Base-by-base conservation (phyloP, 768 basidiomycete species). In the Lactifluus subvellereus region DNA sequence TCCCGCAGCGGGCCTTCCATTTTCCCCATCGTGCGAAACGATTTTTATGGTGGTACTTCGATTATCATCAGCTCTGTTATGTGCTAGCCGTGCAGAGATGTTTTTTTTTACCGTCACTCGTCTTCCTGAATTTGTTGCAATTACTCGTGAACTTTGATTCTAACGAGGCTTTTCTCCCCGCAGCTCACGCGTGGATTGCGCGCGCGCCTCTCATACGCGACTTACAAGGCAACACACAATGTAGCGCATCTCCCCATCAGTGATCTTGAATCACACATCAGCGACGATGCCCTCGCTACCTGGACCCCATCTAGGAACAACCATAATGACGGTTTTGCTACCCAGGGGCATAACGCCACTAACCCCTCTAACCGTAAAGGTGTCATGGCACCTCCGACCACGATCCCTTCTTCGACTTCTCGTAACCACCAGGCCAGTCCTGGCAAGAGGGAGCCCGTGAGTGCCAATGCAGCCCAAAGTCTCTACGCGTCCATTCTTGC, bases 121-220 rank as follows among this genome's bases (percentile, higher is more conserved):
- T 45, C 53, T 59, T 52, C 59, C 49, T 11, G 3, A 1, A 33
- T 18, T n/a, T 14, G 13, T 38, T 30, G 2, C 5, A 53, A 38
- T 33, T 32, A 7, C 27, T n/a, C 32, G 10, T 42, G 40, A 51
- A 37, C 30, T 35, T 51, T 56, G 63, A 63, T 57, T 65, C 71
- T 69, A 70, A 71, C 43, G 54, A 54, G 64, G 64, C 37, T 68
- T 61, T 50, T 56, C 48, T 75, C 62, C 62, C 56, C 69, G 59
- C 77, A 93, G 91, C 84, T 93, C 37, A 89, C 89, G 70, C 88
- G 88, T 72, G 85, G 82, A 58, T 80, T 94, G 60, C 85, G 91
- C 65, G 81, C 90, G 69, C 86, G 90, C 67, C 82, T 94, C 56
- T 82, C 88, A 0, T 90, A 91, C 74, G 91, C 91, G 27, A 86